Base-by-base conservation (phyloP, 768 basidiomycete genomes). In the Coprinopsis cinerea region DNA sequence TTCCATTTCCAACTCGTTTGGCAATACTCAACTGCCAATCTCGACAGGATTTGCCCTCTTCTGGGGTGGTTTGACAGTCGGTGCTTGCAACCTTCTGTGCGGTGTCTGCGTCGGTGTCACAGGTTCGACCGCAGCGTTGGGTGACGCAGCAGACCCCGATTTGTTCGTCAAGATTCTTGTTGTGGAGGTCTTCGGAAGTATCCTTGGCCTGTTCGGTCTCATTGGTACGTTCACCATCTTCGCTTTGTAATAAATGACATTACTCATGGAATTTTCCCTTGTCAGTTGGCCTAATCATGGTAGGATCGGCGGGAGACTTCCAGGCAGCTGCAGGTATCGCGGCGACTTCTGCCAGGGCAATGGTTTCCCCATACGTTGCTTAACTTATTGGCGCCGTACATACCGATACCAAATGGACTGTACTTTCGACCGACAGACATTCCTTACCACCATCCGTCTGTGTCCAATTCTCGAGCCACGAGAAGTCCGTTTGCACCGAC, bases 141-240 rank as follows among this genome's bases (percentile, higher is more conserved):
- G 92, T 10, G 96, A 98, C 64, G 96, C 95, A 18, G 89, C 94
- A 10, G 94, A 98, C 64, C 94, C 95, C 2, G 79, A 83, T 30
- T 67, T 98, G 27, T 98, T 99, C 57, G 93, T 98, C 67, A 97
- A 95, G 68, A 90, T 98, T 53, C 81, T 99, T 46, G 85, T 99
- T 49, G 89, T 99, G 0, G 96, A 98, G 62, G 93, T 96, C 35
- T 92, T 94, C 63, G 87, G 85, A 47, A 88, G 87, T 60, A 92
- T 96, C 49, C 68, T 96, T 64, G 94, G 94, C 4, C 69, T 97
- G 41, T 97, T 95, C 62, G 94, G 93, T 17, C 71, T 95, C 55
- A 96, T 95, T 57, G 88, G 92, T 92, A 55, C 52, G 88, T 77
- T 41, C 39, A 39, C 44, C 34, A n/a, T 27, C 23, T 10, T 14